These are phyloP conservation scores for Asparagopsis taxiformis DNA, from an alignment of 31 red algal species.

Conservation along the genomic window DNA sequence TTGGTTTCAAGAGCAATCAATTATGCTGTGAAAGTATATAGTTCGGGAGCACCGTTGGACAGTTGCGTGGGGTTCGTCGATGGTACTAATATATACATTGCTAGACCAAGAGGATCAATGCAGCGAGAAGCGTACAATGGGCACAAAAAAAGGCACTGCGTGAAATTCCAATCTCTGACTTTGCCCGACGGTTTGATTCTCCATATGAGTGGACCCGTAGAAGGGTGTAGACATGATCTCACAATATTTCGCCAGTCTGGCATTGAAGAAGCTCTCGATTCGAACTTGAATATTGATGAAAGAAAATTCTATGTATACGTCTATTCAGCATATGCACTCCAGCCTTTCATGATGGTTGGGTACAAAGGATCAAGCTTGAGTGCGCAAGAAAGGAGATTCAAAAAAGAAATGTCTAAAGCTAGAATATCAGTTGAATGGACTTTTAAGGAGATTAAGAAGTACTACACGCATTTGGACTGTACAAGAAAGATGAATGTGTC, in stretches of 20 bases:
- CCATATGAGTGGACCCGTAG: constrained; percentile 1
- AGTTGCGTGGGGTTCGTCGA: constrained; percentile 1
- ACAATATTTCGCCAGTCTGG: constrained; percentile 11
- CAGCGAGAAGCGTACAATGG: neutral
- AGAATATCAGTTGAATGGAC: neutral
- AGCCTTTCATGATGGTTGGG: neutral
- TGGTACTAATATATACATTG: constrained; percentile 1
- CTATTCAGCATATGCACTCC: neutral
- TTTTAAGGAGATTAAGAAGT: neutral
- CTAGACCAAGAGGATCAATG: neutral
- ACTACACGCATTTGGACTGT: neutral
- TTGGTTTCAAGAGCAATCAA: neutral
- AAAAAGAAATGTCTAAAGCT: neutral
- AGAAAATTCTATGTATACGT: constrained; percentile 5
- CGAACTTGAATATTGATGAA: neutral
- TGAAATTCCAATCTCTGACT: neutral
- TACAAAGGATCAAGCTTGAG: neutral
- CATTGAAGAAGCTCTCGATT: neutral
- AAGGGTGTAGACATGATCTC: constrained; percentile 1
- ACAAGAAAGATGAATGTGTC: neutral
- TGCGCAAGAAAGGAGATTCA: neutral
- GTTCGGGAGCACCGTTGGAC: constrained; percentile 1
- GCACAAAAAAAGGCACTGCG: neutral
- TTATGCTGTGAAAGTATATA: neutral
- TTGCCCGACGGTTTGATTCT: constrained; percentile 12